phyloP scores from a whole-genome alignment of 2,329 filamentous ascomycete genomes.

The Aspergillus awamori region DNA sequence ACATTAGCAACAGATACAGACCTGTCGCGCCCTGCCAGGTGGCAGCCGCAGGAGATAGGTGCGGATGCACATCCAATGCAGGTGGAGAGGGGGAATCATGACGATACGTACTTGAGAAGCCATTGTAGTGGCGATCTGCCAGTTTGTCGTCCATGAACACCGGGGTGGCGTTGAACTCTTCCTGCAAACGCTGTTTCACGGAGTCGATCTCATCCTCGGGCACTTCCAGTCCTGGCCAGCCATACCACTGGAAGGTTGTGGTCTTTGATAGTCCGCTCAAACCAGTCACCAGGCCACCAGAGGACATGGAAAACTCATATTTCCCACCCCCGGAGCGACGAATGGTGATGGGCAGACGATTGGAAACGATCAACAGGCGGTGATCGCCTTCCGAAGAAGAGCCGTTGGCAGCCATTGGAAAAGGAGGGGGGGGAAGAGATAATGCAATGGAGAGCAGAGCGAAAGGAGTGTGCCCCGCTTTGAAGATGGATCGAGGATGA shows the following conservation, averaged over 20 bases:
- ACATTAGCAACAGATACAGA: conserved; percentile 16
- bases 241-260: conserved; percentile 97
- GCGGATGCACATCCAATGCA: conserved; percentile 8
- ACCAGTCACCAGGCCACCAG: conserved; percentile 93
- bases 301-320: conserved; percentile 95
- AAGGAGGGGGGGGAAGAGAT: background rate
- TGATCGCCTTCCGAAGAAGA: conserved; percentile 52
- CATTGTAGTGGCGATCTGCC: conserved; percentile 95
- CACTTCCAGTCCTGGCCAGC: conserved; percentile 92
- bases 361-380: conserved; percentile 80
- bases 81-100: background rate
- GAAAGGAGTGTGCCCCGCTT: conserved; percentile 5
- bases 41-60: conserved; percentile 9
- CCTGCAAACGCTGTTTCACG: conserved; percentile 76
- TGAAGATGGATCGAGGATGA: background rate
- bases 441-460: background rate
- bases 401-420: conserved; percentile 51
- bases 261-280: conserved; percentile 89
- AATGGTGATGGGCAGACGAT: conserved; percentile 94
- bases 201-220: conserved; percentile 77
- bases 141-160: conserved; percentile 93
- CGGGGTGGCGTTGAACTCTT: conserved; percentile 85
- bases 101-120: conserved; percentile 82
- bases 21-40: conserved; percentile 2
- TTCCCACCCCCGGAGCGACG: conserved; percentile 89